phyloP scores from a whole-genome alignment of 2,329 filamentous ascomycete species.

The Scedosporium minutisporum region DNA sequence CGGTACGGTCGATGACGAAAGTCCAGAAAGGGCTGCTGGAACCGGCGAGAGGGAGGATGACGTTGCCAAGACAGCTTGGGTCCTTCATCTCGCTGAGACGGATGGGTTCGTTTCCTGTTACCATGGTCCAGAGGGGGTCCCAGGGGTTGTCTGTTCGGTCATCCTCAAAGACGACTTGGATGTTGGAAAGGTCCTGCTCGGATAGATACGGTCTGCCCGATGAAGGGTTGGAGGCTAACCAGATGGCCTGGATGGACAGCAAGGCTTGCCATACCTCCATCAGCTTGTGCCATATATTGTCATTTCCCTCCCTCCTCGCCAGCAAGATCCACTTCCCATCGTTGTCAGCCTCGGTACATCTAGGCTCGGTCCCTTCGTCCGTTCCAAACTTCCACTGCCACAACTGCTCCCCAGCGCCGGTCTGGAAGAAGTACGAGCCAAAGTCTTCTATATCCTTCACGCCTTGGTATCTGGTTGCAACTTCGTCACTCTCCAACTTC shows the following conservation, averaged over 20 bases:
- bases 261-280: background rate
- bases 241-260: background rate
- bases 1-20: conserved; percentile 24
- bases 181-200: conserved; percentile 13
- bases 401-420: background rate
- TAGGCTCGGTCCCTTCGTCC: no score
- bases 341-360: background rate
- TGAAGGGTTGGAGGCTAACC: conserved; percentile 4
- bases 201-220: conserved; percentile 13
- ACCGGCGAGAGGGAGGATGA: conserved; percentile 30
- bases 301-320: conserved; percentile 23
- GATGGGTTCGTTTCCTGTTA: conserved; percentile 19
- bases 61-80: conserved; percentile 14
- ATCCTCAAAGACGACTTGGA: conserved; percentile 26
- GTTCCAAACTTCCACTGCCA: background rate
- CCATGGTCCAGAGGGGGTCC: conserved; percentile 27
- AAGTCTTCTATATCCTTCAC: background rate
- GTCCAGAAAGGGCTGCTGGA: conserved; percentile 30
- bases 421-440: background rate
- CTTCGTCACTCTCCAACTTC: background rate
- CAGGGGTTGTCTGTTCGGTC: conserved; percentile 19
- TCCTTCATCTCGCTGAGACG: conserved; percentile 17
- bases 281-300: conserved; percentile 22
- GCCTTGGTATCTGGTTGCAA: background rate
- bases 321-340: conserved; percentile 13